These are phyloP conservation scores for Adansonia digitata DNA, from an alignment of 345 rosid species.

Conservation along the genomic window DNA sequence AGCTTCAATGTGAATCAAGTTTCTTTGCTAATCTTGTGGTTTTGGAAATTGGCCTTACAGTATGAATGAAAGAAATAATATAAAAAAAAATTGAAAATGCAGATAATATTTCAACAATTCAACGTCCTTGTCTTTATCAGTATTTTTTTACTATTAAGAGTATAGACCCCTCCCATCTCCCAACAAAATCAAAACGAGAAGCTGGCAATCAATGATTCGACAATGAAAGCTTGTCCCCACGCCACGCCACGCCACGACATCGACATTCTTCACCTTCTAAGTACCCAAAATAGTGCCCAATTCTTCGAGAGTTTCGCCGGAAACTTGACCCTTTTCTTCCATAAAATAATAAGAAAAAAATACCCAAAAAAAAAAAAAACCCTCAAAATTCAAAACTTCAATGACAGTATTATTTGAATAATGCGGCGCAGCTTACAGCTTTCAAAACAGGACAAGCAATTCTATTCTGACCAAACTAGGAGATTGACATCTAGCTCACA, in stretches of 20 bases:
- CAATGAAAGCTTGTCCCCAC: neutral
- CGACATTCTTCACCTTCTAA: neutral
- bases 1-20: neutral
- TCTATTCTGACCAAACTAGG: neutral
- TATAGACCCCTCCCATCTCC: neutral
- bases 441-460: neutral
- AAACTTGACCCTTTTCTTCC: neutral
- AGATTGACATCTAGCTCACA: neutral
- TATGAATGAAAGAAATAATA: neutral
- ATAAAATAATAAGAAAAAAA: no score
- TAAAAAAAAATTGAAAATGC: neutral
- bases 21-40: neutral
- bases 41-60: neutral
- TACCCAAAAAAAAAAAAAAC: neutral
- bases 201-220: neutral
- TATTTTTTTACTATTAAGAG: neutral
- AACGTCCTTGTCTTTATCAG: no score
- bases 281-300: neutral
- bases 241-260: no score
- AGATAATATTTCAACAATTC: neutral
- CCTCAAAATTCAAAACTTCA: no score
- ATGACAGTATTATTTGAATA: neutral
- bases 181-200: neutral
- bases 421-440: neutral
- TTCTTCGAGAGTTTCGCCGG: neutral